Conservation (phyloP, 306 rosid species). For the Astragalus membranaceus region DNA sequence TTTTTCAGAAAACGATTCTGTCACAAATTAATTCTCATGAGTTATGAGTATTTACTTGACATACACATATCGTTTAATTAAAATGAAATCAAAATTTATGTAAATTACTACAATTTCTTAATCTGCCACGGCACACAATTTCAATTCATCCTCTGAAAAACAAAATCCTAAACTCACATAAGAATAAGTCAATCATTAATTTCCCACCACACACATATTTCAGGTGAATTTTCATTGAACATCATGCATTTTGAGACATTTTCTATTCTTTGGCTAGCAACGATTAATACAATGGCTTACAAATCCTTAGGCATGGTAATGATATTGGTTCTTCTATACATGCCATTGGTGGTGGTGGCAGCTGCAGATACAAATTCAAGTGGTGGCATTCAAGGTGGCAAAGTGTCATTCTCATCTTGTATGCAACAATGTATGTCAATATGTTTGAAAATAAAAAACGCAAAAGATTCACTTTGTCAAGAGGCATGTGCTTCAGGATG, state of each 20-base stretch:
- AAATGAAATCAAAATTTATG: too few species aligned
- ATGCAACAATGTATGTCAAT: constrained; percentile 5
- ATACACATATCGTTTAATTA: too few species aligned
- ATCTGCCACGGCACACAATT: neutral
- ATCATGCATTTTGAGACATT: neutral
- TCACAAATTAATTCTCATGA: too few species aligned
- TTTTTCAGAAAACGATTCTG: too few species aligned
- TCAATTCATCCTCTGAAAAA: neutral
- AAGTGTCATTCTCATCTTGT: neutral
- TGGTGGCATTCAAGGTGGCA: neutral
- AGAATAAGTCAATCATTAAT: constrained; percentile 15
- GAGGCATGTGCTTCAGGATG: constrained; percentile 21
- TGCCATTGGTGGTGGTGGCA: neutral
- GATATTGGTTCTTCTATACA: constrained; percentile 1
- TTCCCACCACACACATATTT: neutral
- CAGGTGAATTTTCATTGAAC: neutral
- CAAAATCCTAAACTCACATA: neutral
- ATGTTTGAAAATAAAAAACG: constrained; percentile 13
- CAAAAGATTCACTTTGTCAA: neutral
- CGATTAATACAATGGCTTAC: neutral
- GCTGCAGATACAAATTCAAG: neutral
- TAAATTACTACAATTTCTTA: neutral
- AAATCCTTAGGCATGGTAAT: neutral
- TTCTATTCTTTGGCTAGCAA: neutral
- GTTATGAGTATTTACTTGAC: too few species aligned